Conservation (phyloP, 805 yeast species). For the Starmera quercuum region DNA sequence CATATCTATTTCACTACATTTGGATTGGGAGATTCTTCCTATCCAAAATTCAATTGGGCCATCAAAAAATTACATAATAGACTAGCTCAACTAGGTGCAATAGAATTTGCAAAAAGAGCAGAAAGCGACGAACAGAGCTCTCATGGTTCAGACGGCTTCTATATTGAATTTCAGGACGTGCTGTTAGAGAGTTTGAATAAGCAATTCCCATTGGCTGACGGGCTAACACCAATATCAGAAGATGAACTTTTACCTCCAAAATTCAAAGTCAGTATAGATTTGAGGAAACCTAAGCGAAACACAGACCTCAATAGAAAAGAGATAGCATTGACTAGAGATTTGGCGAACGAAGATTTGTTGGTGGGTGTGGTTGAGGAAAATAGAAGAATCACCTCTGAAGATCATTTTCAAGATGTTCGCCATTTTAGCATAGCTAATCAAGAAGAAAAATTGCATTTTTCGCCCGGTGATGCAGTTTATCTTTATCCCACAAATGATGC, state of each 20-base stretch:
- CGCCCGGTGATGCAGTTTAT: slow-evolving; percentile 78
- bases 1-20: slow-evolving; percentile 64
- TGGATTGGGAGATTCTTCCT: slow-evolving; percentile 92
- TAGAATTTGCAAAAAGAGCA: slow-evolving; percentile 60
- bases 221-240: slow-evolving; percentile 22
- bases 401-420: slow-evolving; percentile 90
- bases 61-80: slow-evolving; percentile 75
- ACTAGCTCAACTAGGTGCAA: slow-evolving; percentile 73
- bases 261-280: slow-evolving; percentile 20
- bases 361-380: slow-evolving; percentile 44
- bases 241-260: slow-evolving; percentile 32
- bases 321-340: slow-evolving; percentile 24
- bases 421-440: slow-evolving; percentile 38
- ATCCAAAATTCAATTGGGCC: slow-evolving; percentile 86
- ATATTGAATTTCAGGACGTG: slow-evolving; percentile 61
- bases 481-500: slow-evolving; percentile 70
- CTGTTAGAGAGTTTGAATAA: slow-evolving; percentile 30
- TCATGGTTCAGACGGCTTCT: slow-evolving; percentile 71
- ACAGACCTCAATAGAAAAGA: slow-evolving; percentile 21
- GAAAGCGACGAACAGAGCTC: slow-evolving; percentile 86
- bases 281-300: slow-evolving; percentile 21
- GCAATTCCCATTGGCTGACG: slow-evolving; percentile 27
- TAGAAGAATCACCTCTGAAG: slow-evolving; percentile 52
- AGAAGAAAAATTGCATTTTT: slow-evolving; percentile 25
- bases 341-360: slow-evolving; percentile 8